phyloP scores from a whole-genome alignment of 345 rosid genomes.

The Psidium guajava region DNA sequence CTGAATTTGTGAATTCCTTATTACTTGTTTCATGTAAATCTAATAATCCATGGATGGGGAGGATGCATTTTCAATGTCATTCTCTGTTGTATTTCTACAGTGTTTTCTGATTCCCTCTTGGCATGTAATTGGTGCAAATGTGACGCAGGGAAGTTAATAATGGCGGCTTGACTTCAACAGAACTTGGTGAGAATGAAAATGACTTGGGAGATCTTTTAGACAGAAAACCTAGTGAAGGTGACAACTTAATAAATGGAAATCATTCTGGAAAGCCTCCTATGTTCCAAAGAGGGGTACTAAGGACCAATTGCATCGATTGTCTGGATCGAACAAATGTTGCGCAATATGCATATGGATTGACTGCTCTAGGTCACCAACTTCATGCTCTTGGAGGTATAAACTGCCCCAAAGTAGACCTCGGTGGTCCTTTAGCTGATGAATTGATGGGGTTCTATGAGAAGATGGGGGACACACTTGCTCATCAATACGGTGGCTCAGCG shows the following conservation, averaged over 20 bases:
- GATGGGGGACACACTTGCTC: conserved; percentile 87
- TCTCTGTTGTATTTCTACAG: neutral
- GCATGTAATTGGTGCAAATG: conserved; percentile 10
- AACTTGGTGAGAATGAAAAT: conserved; percentile 27
- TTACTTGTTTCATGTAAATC: neutral
- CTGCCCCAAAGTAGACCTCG: conserved; percentile 60
- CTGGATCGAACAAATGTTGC: conserved; percentile 99
- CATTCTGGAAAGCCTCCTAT: conserved; percentile 34
- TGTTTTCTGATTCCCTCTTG: neutral
- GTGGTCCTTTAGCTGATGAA: conserved; percentile 69
- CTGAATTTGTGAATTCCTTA: neutral
- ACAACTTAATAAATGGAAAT: conserved; percentile 34
- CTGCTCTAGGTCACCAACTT: conserved; percentile 90
- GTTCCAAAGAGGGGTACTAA: conserved; percentile 83
- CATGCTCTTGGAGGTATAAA: conserved; percentile 61
- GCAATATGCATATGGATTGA: conserved; percentile 92
- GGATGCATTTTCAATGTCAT: neutral
- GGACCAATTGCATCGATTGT: conserved; percentile 99
- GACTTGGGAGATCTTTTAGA: conserved; percentile 33
- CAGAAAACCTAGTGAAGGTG: conserved; percentile 27
- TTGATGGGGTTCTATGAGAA: conserved; percentile 83
- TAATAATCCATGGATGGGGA: neutral
- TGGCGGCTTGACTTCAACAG: conserved; percentile 20
- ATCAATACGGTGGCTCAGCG: conserved; percentile 87
- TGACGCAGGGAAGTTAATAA: conserved; percentile 37